Conservation (phyloP, 805 yeast species). For the Cyberlindnera veronae region DNA sequence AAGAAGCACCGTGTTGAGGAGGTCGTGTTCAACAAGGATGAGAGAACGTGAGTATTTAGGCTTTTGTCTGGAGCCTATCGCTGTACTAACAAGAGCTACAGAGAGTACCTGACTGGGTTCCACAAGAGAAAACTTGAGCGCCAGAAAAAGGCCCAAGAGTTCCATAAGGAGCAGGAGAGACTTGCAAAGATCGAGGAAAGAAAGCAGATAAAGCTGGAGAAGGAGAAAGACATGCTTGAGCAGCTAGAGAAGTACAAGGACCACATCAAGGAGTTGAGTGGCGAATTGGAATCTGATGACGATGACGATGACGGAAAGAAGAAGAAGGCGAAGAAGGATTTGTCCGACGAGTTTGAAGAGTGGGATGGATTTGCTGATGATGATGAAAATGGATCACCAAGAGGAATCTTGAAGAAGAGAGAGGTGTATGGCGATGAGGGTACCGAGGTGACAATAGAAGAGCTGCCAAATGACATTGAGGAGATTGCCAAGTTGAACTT, state of each 20-base stretch:
- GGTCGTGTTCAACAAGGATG: slow-evolving; percentile 76
- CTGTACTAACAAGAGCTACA: slow-evolving; percentile 4
- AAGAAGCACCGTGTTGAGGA: slow-evolving; percentile 73
- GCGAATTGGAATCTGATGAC: slow-evolving; percentile 18
- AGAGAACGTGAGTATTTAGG: slow-evolving; percentile 46
- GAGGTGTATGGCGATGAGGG: slow-evolving; percentile 33
- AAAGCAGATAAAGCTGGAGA: slow-evolving; percentile 61
- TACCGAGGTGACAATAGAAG: slow-evolving; percentile 45
- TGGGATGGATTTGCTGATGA: slow-evolving; percentile 39
- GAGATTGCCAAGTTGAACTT: slow-evolving; percentile 59
- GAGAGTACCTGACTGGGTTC: slow-evolving; percentile 88
- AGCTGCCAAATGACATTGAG: slow-evolving; percentile 50
- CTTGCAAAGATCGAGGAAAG: slow-evolving; percentile 73
- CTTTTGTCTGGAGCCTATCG: slow-evolving; percentile 1
- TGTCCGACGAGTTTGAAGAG: slow-evolving; percentile 29
- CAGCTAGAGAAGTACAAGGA: slow-evolving; percentile 58
- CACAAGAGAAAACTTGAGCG: slow-evolving; percentile 90
- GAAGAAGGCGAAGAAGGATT: slow-evolving; percentile 30
- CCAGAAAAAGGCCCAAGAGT: slow-evolving; percentile 79
- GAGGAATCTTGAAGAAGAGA: slow-evolving; percentile 25
- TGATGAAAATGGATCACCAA: slow-evolving; percentile 26
- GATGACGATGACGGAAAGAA: slow-evolving; percentile 27
- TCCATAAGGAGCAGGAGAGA: slow-evolving; percentile 73
- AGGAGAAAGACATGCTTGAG: slow-evolving; percentile 60
- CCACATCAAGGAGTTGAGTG: slow-evolving; percentile 32